Evolutionary conservation across 1,139 yeast species (phyloP).

Genomic region (Lodderomyces theae): DNA sequence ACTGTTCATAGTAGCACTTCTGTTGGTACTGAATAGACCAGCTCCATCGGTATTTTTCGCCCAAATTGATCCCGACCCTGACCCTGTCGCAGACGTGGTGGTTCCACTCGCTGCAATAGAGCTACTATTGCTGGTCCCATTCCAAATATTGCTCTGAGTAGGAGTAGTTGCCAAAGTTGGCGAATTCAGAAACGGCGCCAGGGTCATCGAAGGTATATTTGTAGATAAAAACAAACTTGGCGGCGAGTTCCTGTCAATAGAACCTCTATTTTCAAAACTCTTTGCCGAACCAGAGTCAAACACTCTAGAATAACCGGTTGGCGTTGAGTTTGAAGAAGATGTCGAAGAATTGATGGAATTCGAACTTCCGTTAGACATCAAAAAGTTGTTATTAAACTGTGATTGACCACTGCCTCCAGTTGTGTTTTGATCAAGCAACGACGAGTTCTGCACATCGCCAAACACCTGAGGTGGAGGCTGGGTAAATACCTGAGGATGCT

Average conservation of each 20-base stretch:
- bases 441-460: constrained; percentile 11
- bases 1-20: neutral
- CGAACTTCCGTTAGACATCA: constrained; percentile 22
- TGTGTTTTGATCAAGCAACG: constrained; percentile 7
- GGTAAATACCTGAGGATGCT: constrained; percentile 8
- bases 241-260: constrained; percentile 22
- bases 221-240: constrained; percentile 24
- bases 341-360: constrained; percentile 22
- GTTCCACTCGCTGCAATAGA: constrained; percentile 6
- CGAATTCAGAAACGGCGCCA: constrained; percentile 16
- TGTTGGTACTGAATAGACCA: neutral
- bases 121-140: constrained; percentile 4
- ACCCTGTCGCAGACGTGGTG: neutral
- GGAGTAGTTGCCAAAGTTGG: constrained; percentile 14
- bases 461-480: constrained; percentile 16
- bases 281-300: constrained; percentile 15
- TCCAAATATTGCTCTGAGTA: constrained; percentile 9
- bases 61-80: constrained; percentile 15
- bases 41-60: constrained; percentile 7
- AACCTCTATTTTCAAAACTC: constrained; percentile 14
- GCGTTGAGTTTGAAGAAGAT: constrained; percentile 14
- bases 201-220: constrained; percentile 12
- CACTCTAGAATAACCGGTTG: constrained; percentile 8
- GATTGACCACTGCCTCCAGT: constrained; percentile 6
- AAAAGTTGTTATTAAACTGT: constrained; percentile 13